Base-by-base conservation (phyloP, 192 early-diverging fungal genomes). In the Coemansia sp. region DNA sequence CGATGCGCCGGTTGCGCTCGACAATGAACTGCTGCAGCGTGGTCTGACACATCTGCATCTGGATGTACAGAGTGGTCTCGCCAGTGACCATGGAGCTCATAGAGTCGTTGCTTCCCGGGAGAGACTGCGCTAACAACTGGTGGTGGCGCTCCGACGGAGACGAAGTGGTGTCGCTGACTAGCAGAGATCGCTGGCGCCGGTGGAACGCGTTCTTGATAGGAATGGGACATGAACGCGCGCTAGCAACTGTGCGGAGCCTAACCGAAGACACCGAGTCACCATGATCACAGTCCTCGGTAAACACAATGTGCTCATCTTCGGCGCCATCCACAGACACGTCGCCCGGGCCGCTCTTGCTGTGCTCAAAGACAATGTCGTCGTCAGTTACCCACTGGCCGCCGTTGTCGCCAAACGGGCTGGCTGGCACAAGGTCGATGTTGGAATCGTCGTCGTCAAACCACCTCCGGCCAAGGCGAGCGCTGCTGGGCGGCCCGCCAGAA, bases 21-120 rank as follows among this genome's bases (percentile, higher is more conserved):
- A 63, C 43, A 0, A 92, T 77, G 37, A 87, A 92, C 73, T 92
- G 90, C 33, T 84, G 84, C 21, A 92, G 72, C 0, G 87, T 89
- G 3, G 84, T 88, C 59, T 86, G 85, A 61, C 95, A 99, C 31
- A 99, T 83, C 68, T 99, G 94, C 96, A 99, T 94, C 66, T 95
- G 92, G 53, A 94, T 88, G 73, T 89, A 92, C 28, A 93, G 65
- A 0, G 84, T 88, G 57, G 85, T 75, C 55, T 74, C 75, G 16
- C 67, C 63, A 14, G 65, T 59, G 33, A 75, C 52, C 52, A 55
- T 55, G 13, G 52, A 55, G 28, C 16, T 36, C 25, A 45, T 28
- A 28, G 52, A 55, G 52, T 55, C 52, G 14, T 28, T 55, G 28
- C 52, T 31, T 16, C 70, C 60, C 9, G 72, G 67, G 20, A 75